These are phyloP conservation scores for Cutaneotrichosporon sp. DNA, from an alignment of 1,284 basidiomycete species.

Conservation along the genomic window DNA sequence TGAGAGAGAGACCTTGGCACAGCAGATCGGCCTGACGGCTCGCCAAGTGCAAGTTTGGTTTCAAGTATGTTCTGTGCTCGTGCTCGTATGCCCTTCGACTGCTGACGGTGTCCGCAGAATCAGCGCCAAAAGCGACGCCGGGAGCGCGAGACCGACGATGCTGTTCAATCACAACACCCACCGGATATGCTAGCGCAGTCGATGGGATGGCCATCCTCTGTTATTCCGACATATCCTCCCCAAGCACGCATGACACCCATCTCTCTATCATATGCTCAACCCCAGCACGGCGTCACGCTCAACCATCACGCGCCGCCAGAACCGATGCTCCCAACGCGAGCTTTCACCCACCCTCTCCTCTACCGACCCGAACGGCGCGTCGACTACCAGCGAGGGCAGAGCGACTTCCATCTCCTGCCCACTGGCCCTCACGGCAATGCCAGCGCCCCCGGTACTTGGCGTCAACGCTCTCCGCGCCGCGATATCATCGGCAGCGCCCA, in stretches of 20 bases:
- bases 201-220: neutral
- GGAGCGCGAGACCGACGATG: constrained; percentile 24
- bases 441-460: neutral
- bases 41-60: constrained; percentile 55
- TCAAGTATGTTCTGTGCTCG: constrained; percentile 37
- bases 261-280: neutral
- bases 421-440: neutral
- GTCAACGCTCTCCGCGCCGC: neutral
- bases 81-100: neutral
- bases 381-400: neutral
- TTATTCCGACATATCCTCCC: neutral
- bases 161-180: neutral
- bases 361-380: neutral
- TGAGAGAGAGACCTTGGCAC: constrained; percentile 41
- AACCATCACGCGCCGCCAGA: neutral
- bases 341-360: neutral
- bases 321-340: neutral
- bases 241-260: neutral
- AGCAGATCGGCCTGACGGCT: constrained; percentile 41
- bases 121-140: constrained; percentile 47
- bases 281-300: neutral
- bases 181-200: neutral
- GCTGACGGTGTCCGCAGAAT: constrained; percentile 35
- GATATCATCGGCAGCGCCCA: neutral
- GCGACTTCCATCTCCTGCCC: neutral